Conservation (phyloP, 1,284 basidiomycete species). For the Tilletia horrida region DNA sequence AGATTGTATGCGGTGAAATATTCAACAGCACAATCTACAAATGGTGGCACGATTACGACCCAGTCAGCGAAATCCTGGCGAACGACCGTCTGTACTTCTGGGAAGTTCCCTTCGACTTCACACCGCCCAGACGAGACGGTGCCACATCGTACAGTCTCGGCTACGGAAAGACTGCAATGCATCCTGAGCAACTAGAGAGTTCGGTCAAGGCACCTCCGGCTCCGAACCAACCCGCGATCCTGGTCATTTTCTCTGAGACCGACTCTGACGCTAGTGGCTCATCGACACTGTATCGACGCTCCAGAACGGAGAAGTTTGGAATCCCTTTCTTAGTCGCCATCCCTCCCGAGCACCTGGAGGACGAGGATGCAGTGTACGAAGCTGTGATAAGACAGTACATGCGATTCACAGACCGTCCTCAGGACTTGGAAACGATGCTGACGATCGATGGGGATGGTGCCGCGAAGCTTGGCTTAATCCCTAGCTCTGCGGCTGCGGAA, state of each 20-base stretch:
- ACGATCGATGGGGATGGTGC: constrained; percentile 1
- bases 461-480: not conserved
- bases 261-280: not conserved
- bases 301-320: constrained; percentile 24
- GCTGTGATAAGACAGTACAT: constrained; percentile 34
- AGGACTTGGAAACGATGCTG: constrained; percentile 19
- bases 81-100: constrained; percentile 48
- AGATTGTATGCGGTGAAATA: constrained; percentile 42
- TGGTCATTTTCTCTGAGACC: constrained; percentile 45
- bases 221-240: constrained; percentile 34
- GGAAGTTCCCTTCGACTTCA: constrained; percentile 34
- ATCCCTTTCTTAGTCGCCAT: constrained; percentile 51
- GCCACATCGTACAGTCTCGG: constrained; percentile 20
- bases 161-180: constrained; percentile 31
- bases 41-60: constrained; percentile 48
- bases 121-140: constrained; percentile 22
- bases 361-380: constrained; percentile 30
- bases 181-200: constrained; percentile 35
- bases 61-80: constrained; percentile 40
- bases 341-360: constrained; percentile 31
- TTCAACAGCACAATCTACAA: constrained; percentile 46
- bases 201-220: constrained; percentile 22
- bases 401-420: constrained; percentile 27
- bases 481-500: not conserved
- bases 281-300: not conserved